Conservation (phyloP, 1,139 yeast genomes). For the Debaryomycetaceae sp. region DNA sequence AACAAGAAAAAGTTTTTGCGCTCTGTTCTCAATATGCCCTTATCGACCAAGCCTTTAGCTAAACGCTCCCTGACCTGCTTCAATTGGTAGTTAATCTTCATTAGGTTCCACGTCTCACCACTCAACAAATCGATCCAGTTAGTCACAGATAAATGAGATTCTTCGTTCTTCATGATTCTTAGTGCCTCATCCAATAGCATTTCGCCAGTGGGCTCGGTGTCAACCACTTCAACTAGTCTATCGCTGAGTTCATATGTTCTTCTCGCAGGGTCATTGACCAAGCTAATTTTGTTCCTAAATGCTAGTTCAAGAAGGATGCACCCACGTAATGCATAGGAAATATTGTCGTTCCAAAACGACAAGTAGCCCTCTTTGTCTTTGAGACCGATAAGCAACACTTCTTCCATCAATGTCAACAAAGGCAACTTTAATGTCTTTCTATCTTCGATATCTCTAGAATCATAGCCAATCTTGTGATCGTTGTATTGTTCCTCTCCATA, state of each 20-base stretch:
- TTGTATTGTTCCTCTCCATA: conserved; percentile 7
- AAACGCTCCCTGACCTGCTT: conserved; percentile 96
- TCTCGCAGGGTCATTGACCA: conserved; percentile 92
- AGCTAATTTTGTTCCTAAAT: conserved; percentile 79
- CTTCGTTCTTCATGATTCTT: conserved; percentile 83
- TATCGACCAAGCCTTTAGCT: conserved; percentile 95
- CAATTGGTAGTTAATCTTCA: conserved; percentile 91
- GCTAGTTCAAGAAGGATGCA: conserved; percentile 91
- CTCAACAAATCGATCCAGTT: conserved; percentile 93
- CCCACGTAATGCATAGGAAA: conserved; percentile 93
- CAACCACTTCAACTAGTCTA: conserved; percentile 81
- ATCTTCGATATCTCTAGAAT: conserved; percentile 64
- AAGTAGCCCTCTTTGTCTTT: conserved; percentile 95
- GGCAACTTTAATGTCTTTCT: conserved; percentile 54
- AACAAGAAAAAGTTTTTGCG: conserved; percentile 89
- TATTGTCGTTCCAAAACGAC: conserved; percentile 97
- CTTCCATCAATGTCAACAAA: conserved; percentile 89
- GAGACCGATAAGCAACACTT: conserved; percentile 84
- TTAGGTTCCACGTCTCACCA: conserved; percentile 96
- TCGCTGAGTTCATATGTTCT: conserved; percentile 85
- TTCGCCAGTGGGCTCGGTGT: conserved; percentile 88
- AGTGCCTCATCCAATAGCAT: conserved; percentile 91
- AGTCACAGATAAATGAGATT: conserved; percentile 72
- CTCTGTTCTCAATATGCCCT: conserved; percentile 95
- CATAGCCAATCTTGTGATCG: conserved; percentile 73